Evolutionary conservation across 768 basidiomycete species (phyloP), one percentile per base, ranked within the genome.

Genomic region (Trametes maxima): DNA sequence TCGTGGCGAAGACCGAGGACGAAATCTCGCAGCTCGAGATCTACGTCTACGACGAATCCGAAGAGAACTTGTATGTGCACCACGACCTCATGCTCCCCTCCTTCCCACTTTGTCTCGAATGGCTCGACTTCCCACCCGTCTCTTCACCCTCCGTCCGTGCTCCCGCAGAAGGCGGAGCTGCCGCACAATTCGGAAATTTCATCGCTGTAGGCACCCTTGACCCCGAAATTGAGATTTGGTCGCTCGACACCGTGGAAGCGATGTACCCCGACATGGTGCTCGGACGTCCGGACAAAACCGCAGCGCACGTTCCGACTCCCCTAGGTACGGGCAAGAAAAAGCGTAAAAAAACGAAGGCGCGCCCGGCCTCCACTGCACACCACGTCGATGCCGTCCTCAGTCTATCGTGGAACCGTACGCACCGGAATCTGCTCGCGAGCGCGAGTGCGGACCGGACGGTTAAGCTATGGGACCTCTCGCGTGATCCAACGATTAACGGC

Each of bases 181-280:
- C 56, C 63, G 66, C 70, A 16, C 65, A 74, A 49, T 82, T 85
- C 53, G 94, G 94, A 6, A 96, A 89, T 72, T 98, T 92, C 74
- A 88, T 99, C 66, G 97, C 97, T 1, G 95, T 99, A 17, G 97
- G 96, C 13, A 96, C 95, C 2, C 85, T 98, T 56, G 95, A 98
- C 65, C 96, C 97, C 22, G 94, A 96, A 71, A 98, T 99, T 64
- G 97, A 99, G 75, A 96, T 99, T 67, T 99, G 95, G 94, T 95
- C 94, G 16, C 81, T 98, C 53, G 95, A 98, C 73, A 81, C 90
- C 33, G 82, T 99, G 49, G 96, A 98, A 69, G 87, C 92, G 19
- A 88, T 98, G 80, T 98, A 96, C 73, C 97, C 97, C 0, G 86
- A 89, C 64, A 86, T 89, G 57, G 86, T 99, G 59, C 86, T 99